Percentiles rank a stretch among this genome's conserved stretches.
phyloP scores from a whole-genome alignment of 306 rosid species.

The Prunus dulcis region DNA sequence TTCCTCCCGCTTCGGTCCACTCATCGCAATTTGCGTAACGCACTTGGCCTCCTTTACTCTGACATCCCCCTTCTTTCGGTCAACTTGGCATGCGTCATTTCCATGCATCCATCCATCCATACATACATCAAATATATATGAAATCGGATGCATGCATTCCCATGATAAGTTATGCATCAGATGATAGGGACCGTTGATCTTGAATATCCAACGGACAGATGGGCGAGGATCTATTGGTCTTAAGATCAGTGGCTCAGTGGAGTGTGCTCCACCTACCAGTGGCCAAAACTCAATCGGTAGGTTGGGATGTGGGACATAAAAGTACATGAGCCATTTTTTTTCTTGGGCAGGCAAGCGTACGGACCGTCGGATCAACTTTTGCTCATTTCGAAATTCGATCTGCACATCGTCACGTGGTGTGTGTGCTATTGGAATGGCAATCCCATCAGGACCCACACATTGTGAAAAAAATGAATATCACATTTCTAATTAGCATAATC shows the following conservation, averaged over 20 bases:
- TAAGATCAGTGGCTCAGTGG: background rate
- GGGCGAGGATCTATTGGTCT: too few species aligned
- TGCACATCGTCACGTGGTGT: background rate
- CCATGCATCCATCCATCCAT: background rate
- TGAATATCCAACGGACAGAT: too few species aligned
- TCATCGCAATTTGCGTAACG: constrained; percentile 24
- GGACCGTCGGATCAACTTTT: background rate
- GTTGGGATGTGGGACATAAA: background rate
- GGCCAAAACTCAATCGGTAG: background rate
- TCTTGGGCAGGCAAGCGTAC: background rate
- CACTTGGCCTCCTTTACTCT: constrained; percentile 9
- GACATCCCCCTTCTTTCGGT: background rate
- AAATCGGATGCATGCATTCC: too few species aligned
- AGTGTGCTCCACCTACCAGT: background rate
- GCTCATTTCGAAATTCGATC: too few species aligned
- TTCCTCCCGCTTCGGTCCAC: constrained; percentile 8
- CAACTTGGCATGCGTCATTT: background rate
- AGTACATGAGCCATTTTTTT: background rate
- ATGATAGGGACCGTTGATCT: too few species aligned
- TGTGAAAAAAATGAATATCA: background rate
- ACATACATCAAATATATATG: background rate
- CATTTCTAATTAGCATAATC: background rate
- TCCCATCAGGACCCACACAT: background rate
- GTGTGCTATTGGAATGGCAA: background rate
- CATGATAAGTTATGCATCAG: too few species aligned